Evolutionary conservation across 805 yeast species (phyloP).

Genomic region (Zygoascus ofunaensis): DNA sequence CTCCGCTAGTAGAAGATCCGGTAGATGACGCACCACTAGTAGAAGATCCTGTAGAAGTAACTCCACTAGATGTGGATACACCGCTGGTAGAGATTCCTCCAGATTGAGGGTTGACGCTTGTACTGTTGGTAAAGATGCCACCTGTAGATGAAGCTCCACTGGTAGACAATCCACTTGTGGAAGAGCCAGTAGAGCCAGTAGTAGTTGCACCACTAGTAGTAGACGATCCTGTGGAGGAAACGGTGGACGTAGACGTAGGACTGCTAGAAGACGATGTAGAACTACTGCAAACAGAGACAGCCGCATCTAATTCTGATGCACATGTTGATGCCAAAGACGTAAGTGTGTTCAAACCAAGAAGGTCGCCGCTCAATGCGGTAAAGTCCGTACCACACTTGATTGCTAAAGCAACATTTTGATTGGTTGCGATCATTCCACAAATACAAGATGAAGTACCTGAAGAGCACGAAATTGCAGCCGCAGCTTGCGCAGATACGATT

Average conservation of each 20-base stretch:
- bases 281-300: not conserved
- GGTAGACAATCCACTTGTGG: not conserved
- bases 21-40: not conserved
- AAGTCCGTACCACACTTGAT: no score
- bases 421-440: no score
- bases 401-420: no score
- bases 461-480: no score
- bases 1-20: not conserved
- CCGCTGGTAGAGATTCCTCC: conserved; percentile 5
- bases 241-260: not conserved
- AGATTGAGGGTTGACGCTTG: not conserved
- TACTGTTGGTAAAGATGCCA: not conserved
- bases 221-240: not conserved
- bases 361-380: no score
- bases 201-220: not conserved
- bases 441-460: no score
- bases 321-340: not conserved
- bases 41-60: conserved; percentile 1
- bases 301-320: not conserved
- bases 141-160: conserved; percentile 4
- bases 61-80: conserved; percentile 5
- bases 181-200: not conserved
- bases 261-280: conserved; percentile 1
- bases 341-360: no score
- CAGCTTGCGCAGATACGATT: no score